Conservation (phyloP, 176 grass and related monocot genomes). For the Chrysopogon serrulatus region DNA sequence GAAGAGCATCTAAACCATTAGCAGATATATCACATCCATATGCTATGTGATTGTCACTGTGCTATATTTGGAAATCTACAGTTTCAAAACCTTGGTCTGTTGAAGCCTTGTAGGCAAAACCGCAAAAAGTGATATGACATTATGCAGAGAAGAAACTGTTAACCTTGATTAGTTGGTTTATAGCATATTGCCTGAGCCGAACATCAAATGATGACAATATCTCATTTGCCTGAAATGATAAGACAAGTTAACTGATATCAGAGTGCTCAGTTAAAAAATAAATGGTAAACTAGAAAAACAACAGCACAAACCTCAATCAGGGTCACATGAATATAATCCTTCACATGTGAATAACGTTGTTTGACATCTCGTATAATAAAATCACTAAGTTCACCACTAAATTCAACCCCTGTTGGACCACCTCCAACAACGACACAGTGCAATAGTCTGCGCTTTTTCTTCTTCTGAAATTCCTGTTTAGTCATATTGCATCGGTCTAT, state of each 20-base stretch:
- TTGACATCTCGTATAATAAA: conserved; percentile 92
- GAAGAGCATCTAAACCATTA: neutral
- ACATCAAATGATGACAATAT: conserved; percentile 95
- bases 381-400: conserved; percentile 99
- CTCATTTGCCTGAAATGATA: conserved; percentile 80
- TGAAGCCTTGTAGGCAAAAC: conserved; percentile 9
- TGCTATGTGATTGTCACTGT: neutral
- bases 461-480: conserved; percentile 70
- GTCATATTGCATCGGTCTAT: neutral
- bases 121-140: neutral
- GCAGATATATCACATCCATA: neutral
- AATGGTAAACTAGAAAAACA: conserved; percentile 1
- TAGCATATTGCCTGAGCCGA: conserved; percentile 91
- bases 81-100: neutral
- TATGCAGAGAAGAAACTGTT: neutral
- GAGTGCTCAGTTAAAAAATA: neutral
- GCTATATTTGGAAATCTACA: neutral
- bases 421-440: conserved; percentile 98
- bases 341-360: conserved; percentile 86
- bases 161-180: conserved; percentile 85
- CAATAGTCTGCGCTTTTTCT: conserved; percentile 83
- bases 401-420: conserved; percentile 95
- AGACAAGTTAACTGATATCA: neutral
- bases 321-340: conserved; percentile 92
- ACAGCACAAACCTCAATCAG: conserved; percentile 78